Base-by-base conservation (phyloP, 1,284 basidiomycete species). In the Boletus semigastroideus region DNA sequence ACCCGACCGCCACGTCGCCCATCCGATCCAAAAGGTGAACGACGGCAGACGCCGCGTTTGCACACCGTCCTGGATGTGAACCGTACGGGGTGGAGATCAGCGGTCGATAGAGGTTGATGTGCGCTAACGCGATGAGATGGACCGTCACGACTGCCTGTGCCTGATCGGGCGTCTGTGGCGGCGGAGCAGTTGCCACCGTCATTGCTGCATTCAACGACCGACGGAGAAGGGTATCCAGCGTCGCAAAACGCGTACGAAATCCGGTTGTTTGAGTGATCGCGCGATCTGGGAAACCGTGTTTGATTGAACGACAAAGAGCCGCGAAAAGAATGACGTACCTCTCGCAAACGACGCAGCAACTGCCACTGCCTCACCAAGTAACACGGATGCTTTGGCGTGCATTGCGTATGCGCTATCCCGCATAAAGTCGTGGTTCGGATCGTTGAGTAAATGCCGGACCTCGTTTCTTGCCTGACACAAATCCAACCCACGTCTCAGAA, bases 71-170 rank as follows among this genome's bases (percentile, higher is more conserved):
- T n/a, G 62, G 60, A 2, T 72, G 71, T 3, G 49, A 56, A 0
- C 50, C 45, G 44, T 65, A 58, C 4, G 28, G 14, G 16, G 65
- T 61, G 13, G 57, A 45, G 16, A 60, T 49, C 28, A 69, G 66
- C 2, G 65, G 59, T 6, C 61, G 59, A 43, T 78, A 71, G 8
- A 78, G 64, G 13, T 67, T 72, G 4, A 74, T 68, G 20, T 71
- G 62, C 40, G 72, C 69, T 9, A 77, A 59, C 7, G 73, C 62
- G 20, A 48, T 7, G 31, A 65, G 44, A 39, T 64, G 65, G 39
- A 68, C 33, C 2, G 56, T 50, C 46, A 56, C 46, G 0, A 63
- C 43, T 10, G 51, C 41, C 19, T 64, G 56, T 0, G 40, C 27
- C 33, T 48, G 48, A 1, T 60, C 48, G 59, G 57, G 28, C n/a